phyloP scores from a whole-genome alignment of 345 rosid species.

The Salix caprea region DNA sequence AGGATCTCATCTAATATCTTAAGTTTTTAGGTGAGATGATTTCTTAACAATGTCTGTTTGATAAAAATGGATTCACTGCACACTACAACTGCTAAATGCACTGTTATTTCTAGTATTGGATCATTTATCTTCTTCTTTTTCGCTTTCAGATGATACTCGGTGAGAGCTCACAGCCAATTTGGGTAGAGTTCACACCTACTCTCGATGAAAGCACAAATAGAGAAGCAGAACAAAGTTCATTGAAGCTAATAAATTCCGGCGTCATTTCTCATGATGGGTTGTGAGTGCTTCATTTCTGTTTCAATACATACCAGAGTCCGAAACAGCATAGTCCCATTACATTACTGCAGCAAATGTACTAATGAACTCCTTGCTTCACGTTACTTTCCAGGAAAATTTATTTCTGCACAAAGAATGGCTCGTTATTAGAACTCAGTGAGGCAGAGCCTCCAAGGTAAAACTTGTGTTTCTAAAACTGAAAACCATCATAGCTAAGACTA shows the following conservation, averaged over 20 bases:
- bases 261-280: constrained; percentile 43
- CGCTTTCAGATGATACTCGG: constrained; percentile 47
- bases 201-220: constrained; percentile 23
- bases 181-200: constrained; percentile 45
- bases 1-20: no score
- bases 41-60: not conserved
- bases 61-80: not conserved
- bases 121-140: not conserved
- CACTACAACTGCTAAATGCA: not conserved
- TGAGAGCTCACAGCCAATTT: constrained; percentile 51
- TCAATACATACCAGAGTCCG: not conserved
- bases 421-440: constrained; percentile 49
- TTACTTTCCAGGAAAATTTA: constrained; percentile 44
- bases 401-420: constrained; percentile 56
- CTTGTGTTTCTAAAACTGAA: constrained; percentile 3
- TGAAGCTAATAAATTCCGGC: constrained; percentile 51
- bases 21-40: no score
- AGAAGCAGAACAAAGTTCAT: constrained; percentile 35
- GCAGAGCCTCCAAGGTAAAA: constrained; percentile 54
- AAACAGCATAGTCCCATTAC: not conserved
- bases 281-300: constrained; percentile 37
- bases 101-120: not conserved
- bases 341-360: not conserved
- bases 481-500: not conserved
- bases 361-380: constrained; percentile 3